phyloP scores from a whole-genome alignment of 345 rosid genomes.

The Microthlaspi erraticum region DNA sequence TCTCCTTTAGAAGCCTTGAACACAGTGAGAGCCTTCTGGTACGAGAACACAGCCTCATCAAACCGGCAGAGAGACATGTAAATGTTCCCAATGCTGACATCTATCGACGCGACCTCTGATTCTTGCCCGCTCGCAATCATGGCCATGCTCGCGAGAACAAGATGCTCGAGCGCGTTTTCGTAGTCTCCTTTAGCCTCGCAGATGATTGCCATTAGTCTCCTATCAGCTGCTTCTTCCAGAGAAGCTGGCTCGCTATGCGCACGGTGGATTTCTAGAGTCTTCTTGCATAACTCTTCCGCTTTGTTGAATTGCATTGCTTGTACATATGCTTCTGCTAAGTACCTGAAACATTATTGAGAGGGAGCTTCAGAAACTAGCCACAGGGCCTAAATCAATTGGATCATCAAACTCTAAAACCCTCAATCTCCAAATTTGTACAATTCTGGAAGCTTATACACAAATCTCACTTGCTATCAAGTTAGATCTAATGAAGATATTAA shows the following conservation, averaged over 20 bases:
- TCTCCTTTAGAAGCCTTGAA: conserved; percentile 97
- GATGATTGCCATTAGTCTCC: conserved; percentile 89
- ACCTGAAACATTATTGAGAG: conserved; percentile 48
- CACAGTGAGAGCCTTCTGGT: conserved; percentile 98
- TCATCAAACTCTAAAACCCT: not conserved
- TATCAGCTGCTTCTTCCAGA: conserved; percentile 95
- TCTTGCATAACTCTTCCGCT: conserved; percentile 94
- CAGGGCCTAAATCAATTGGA: not conserved
- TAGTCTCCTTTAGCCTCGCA: conserved; percentile 97
- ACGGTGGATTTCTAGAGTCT: conserved; percentile 91
- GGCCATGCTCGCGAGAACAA: conserved; percentile 99
- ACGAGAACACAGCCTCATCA: conserved; percentile 95
- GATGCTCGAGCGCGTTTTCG: conserved; percentile 92
- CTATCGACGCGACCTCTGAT: conserved; percentile 92
- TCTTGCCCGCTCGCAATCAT: conserved; percentile 97
- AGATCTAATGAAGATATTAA: conserved; percentile 3
- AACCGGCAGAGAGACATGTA: conserved; percentile 91
- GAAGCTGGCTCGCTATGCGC: conserved; percentile 99
- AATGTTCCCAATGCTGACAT: conserved; percentile 92
- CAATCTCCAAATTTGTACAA: not conserved
- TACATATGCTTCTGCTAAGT: conserved; percentile 96
- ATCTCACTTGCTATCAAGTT: conserved; percentile 9
- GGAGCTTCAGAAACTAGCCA: not conserved
- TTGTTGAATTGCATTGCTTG: conserved; percentile 98
- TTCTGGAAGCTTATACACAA: not conserved